Percentiles rank a stretch among this genome's conserved stretches.
Conservation (phyloP, 2,329 filamentous ascomycete species). For the Cadophora sp. region DNA sequence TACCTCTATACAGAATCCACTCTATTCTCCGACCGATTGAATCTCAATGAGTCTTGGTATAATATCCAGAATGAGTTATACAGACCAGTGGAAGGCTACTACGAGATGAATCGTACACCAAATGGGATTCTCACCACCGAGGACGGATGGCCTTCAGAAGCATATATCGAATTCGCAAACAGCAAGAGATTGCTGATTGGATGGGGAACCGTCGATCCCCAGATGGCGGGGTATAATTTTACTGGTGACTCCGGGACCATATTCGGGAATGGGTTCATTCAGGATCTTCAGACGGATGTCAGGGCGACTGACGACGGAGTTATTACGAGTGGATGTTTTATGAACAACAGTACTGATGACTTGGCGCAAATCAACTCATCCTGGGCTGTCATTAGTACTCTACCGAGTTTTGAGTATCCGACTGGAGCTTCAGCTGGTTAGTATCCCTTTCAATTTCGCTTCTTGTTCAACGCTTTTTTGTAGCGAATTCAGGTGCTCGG, state of each 20-base stretch:
- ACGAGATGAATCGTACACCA: conserved; percentile 45
- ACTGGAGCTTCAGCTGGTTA: conserved; percentile 38
- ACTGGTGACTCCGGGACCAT: conserved; percentile 56
- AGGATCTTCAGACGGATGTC: conserved; percentile 45
- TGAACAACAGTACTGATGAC: conserved; percentile 49
- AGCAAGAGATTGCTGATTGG: conserved; percentile 61
- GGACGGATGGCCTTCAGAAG: conserved; percentile 70
- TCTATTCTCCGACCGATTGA: conserved; percentile 57
- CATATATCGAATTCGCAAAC: conserved; percentile 60
- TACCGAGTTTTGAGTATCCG: conserved; percentile 43
- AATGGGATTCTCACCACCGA: conserved; percentile 52
- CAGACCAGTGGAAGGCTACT: conserved; percentile 60
- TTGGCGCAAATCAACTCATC: conserved; percentile 58
- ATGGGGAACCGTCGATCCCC: conserved; percentile 62
- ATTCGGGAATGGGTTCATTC: conserved; percentile 56
- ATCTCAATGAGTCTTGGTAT: conserved; percentile 67
- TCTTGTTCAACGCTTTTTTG: neutral
- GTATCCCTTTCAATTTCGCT: neutral
- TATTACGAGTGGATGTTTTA: conserved; percentile 61
- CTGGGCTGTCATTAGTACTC: conserved; percentile 52
- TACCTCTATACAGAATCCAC: conserved; percentile 61
- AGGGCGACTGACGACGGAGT: conserved; percentile 48
- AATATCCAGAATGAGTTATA: conserved; percentile 48
- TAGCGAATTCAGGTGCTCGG: conserved; percentile 6
- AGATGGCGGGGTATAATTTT: conserved; percentile 63